Evolutionary conservation across 441 rosid genomes (phyloP).

Genomic region (Erodium texanum): DNA sequence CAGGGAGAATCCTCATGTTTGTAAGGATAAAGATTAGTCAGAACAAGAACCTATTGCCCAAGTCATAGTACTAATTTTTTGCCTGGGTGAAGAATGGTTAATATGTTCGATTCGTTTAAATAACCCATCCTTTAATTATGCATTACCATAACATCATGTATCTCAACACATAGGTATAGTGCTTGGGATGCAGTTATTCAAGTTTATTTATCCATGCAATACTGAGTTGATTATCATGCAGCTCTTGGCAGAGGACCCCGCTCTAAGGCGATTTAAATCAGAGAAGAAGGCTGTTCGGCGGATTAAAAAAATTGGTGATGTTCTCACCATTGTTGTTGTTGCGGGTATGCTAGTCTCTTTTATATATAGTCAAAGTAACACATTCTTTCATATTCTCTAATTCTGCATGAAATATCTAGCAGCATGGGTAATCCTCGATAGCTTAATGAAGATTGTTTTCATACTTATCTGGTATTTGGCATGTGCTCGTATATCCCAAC

Average conservation of each 20-base stretch:
- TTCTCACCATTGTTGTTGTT: not conserved
- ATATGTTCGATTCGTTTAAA: not conserved
- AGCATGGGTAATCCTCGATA: not conserved
- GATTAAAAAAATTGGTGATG: not conserved
- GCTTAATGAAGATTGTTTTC: not conserved
- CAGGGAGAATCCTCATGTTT: not conserved
- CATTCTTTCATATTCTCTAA: not conserved
- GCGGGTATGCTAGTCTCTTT: not conserved
- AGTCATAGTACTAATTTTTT: not conserved
- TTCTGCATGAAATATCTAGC: not conserved
- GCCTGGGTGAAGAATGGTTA: not conserved
- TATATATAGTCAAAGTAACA: not conserved
- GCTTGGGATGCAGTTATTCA: not conserved
- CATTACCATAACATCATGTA: not conserved
- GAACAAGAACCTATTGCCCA: not conserved
- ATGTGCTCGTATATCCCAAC: not conserved
- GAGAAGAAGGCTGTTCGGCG: not conserved
- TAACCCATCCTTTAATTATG: not conserved
- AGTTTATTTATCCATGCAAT: not conserved
- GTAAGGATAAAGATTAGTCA: not conserved
- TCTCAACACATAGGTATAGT: not conserved
- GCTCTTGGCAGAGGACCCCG: slow-evolving; percentile 4
- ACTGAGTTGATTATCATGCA: not conserved
- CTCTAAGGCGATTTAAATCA: slow-evolving; percentile 3
- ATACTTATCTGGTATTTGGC: not conserved